These are phyloP conservation scores for Pseudofabraea citricarpa DNA, from an alignment of 2,329 filamentous ascomycete species.

Conservation along the genomic window DNA sequence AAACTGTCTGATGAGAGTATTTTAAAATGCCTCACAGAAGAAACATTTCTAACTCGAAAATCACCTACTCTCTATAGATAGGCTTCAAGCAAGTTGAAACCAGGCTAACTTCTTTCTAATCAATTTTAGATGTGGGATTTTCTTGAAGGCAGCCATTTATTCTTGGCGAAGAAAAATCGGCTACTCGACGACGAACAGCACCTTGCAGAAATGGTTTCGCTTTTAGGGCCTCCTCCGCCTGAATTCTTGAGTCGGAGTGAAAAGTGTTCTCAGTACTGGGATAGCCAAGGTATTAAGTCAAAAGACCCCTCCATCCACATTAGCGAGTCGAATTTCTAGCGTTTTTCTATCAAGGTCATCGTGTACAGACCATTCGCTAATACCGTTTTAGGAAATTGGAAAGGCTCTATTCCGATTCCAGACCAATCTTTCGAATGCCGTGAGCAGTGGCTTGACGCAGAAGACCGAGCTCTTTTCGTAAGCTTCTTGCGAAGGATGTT, in stretches of 20 bases:
- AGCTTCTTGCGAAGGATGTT: too few relatives aligned
- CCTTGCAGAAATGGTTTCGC: conserved; percentile 41
- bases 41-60: conserved; percentile 9
- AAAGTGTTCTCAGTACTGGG: conserved; percentile 17
- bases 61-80: conserved; percentile 6
- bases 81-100: conserved; percentile 10
- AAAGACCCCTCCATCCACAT: conserved; percentile 9
- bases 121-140: conserved; percentile 42
- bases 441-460: too few relatives aligned
- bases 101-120: conserved; percentile 5
- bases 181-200: conserved; percentile 27
- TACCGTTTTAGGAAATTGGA: too few relatives aligned
- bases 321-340: too few relatives aligned
- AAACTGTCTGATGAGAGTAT: conserved; percentile 6
- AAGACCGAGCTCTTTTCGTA: too few relatives aligned
- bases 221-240: conserved; percentile 38
- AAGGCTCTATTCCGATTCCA: too few relatives aligned
- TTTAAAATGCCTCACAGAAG: conserved; percentile 8
- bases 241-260: conserved; percentile 16
- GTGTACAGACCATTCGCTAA: too few relatives aligned
- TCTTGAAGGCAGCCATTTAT: conserved; percentile 40
- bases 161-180: conserved; percentile 24
- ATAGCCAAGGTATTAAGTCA: conserved; percentile 15
- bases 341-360: too few relatives aligned
- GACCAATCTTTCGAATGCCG: too few relatives aligned